Percentiles rank a stretch among this genome's conserved stretches.
Evolutionary conservation across 2,329 filamentous ascomycete genomes (phyloP).

Genomic region (Exophiala aquamarina): DNA sequence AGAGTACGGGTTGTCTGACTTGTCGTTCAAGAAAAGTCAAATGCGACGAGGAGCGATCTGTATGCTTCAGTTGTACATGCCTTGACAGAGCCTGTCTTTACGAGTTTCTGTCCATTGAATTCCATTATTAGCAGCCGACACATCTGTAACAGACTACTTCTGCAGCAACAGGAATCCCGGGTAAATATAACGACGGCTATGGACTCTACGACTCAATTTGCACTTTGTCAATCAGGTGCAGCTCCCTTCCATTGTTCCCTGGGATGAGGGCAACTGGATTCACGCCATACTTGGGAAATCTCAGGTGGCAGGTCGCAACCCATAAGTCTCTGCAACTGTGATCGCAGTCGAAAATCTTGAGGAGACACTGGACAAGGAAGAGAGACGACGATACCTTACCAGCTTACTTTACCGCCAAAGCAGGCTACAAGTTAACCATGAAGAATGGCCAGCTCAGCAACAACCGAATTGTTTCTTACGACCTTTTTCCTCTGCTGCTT

Average conservation of each 20-base stretch:
- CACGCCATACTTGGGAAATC: slow-evolving; percentile 8
- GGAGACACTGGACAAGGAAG: slow-evolving; percentile 4
- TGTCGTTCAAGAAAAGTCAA: slow-evolving; percentile 15
- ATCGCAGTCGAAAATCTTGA: slow-evolving; percentile 7
- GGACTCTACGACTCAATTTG: not conserved
- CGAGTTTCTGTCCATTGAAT: not conserved
- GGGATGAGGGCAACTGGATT: slow-evolving; percentile 10
- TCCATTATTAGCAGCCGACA: not conserved
- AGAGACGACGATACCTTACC: slow-evolving; percentile 11
- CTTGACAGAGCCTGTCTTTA: slow-evolving; percentile 8
- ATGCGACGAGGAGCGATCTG: slow-evolving; percentile 12
- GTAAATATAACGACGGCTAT: not conserved
- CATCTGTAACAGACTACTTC: not conserved
- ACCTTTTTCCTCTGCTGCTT: slow-evolving; percentile 14
- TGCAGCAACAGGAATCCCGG: not conserved
- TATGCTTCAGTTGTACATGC: not conserved
- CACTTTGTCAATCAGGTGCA: slow-evolving; percentile 14
- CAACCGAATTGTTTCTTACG: slow-evolving; percentile 6
- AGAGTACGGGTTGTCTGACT: slow-evolving; percentile 11
- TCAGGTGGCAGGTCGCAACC: slow-evolving; percentile 1
- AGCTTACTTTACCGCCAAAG: slow-evolving; percentile 12
- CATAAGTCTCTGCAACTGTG: slow-evolving; percentile 7
- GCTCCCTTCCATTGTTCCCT: slow-evolving; percentile 11
- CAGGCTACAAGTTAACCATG: slow-evolving; percentile 5
- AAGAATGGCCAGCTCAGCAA: not conserved